These are phyloP conservation scores for Corylus americana DNA, from an alignment of 306 rosid genomes.

Conservation along the genomic window DNA sequence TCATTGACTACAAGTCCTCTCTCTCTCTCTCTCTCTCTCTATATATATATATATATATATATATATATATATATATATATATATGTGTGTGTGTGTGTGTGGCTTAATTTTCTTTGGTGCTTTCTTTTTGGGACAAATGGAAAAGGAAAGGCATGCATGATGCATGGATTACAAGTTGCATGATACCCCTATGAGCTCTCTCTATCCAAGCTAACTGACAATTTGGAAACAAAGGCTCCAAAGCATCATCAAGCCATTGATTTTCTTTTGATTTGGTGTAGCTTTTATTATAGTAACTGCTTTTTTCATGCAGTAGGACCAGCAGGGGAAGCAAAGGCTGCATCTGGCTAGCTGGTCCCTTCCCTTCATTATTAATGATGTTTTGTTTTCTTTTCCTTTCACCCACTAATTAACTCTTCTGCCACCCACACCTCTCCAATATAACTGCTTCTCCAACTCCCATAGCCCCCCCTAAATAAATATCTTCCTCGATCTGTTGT, in stretches of 20 bases:
- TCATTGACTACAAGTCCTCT: no score
- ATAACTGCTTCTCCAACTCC: constrained; percentile 36
- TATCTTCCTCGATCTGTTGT: constrained; percentile 7
- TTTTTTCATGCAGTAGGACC: constrained; percentile 26
- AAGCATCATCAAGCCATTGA: neutral
- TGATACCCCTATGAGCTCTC: neutral
- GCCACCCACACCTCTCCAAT: constrained; percentile 31
- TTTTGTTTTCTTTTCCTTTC: constrained; percentile 28
- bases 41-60: neutral
- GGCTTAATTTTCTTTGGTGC: no score
- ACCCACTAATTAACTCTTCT: constrained; percentile 49
- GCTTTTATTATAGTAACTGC: constrained; percentile 21
- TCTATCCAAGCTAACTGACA: neutral
- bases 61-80: no score
- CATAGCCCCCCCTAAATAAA: constrained; percentile 1
- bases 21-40: no score
- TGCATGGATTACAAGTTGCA: constrained; percentile 11
- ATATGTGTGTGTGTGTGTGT: no score
- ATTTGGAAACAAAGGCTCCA: neutral
- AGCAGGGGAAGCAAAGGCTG: constrained; percentile 23
- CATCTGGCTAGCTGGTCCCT: constrained; percentile 44
- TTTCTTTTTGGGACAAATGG: neutral
- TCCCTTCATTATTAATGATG: constrained; percentile 24
- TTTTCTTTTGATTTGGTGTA: neutral
- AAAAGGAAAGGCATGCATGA: neutral